phyloP scores from a whole-genome alignment of 768 basidiomycete genomes.

The Lactarius sanguifluus region DNA sequence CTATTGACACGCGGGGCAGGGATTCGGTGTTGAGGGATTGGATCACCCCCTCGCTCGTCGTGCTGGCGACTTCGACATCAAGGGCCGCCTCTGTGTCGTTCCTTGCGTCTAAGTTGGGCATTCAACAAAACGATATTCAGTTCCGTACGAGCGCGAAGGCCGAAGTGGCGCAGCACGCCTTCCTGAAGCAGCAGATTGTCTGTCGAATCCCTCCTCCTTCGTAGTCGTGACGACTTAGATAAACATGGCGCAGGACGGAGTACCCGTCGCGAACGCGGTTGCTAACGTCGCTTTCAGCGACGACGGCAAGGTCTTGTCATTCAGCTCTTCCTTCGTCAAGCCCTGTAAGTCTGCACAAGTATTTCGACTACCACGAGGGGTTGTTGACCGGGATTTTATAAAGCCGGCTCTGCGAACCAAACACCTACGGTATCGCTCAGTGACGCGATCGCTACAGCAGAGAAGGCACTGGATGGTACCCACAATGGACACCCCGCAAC shows the following conservation, averaged over 20 bases:
- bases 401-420: slow-evolving; percentile 33
- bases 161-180: slow-evolving; percentile 29
- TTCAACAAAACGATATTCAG: slow-evolving; percentile 22
- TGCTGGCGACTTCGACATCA: slow-evolving; percentile 26
- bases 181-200: slow-evolving; percentile 32
- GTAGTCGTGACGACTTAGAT: not conserved
- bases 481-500: slow-evolving; percentile 43
- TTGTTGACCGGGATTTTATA: not conserved
- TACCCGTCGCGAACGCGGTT: slow-evolving; percentile 42
- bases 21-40: slow-evolving; percentile 31
- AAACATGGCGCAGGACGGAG: slow-evolving; percentile 33
- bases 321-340: slow-evolving; percentile 49
- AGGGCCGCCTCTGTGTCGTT: slow-evolving; percentile 33
- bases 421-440: slow-evolving; percentile 40
- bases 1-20: slow-evolving; percentile 23
- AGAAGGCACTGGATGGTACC: slow-evolving; percentile 40
- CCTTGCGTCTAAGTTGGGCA: slow-evolving; percentile 30
- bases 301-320: slow-evolving; percentile 42
- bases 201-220: not conserved
- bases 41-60: slow-evolving; percentile 33
- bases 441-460: slow-evolving; percentile 41
- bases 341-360: slow-evolving; percentile 35
- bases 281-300: slow-evolving; percentile 47
- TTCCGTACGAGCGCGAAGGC: slow-evolving; percentile 31
- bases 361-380: not conserved